Evolutionary conservation across 2,329 filamentous ascomycete species (phyloP), one percentile per base, ranked within the genome.

Genomic region (Penicillium sp.): DNA sequence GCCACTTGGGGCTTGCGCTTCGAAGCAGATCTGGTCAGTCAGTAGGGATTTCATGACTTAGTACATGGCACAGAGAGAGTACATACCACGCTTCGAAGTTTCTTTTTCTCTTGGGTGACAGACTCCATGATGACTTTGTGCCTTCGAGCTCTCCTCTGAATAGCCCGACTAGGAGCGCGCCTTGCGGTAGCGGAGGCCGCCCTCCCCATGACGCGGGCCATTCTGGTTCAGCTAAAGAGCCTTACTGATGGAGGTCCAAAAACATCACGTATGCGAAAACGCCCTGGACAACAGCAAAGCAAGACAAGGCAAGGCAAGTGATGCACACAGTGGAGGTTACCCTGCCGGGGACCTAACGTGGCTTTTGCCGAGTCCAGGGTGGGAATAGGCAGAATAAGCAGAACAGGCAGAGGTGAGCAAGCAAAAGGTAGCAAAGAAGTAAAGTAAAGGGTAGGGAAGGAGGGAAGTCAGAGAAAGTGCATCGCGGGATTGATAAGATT

Each of bases 101-200:
- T 86, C 66, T 82, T 84, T 71, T 85, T 85, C 66, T 83, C 81
- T 58, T 82, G 81, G 3, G 83, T 80, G 43, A 86, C 74, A 14
- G 76, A 78, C 67, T 85, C 82, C 53, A 86, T 73, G 27, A 86
- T 77, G 47, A 86, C 80, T 66, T 85, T 86, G 70, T 86, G 77
- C 54, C 73, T 78, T 54, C 72, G 72, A 55, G 68, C 61, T 59
- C 69, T 72, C 57, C 66, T 66, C 56, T 68, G 70, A 22, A 66
- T 54, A 21, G 64, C 63, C 52, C 68, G 68, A 58, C 66, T 70
- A 22, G 71, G 71, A 55, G 63, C 65, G 47, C 67, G 71, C 61
- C 68, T 64, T 60, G 66, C 68, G 47, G 66, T 60, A 40, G 66
- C 69, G 59, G 72, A 72, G 47, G 61, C 65, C 40, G 68, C 62